A percentile compares a stretch with the other conserved stretches of the same genome.
Evolutionary conservation across 371 early-diverging fungal genomes (phyloP).

Genomic region (Mucor circinelloides): DNA sequence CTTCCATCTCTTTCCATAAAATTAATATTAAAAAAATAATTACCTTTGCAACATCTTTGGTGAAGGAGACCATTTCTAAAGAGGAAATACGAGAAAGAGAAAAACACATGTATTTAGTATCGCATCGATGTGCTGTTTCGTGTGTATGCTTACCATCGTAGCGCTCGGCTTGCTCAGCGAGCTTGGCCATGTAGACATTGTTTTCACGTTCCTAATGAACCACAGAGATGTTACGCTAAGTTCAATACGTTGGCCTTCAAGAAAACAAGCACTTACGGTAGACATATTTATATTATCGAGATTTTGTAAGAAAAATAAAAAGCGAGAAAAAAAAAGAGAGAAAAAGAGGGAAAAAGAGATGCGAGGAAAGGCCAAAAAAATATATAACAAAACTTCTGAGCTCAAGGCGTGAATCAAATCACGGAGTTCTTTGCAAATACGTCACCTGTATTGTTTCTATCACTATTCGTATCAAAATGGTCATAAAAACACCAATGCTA

Average conservation of each 20-base stretch:
- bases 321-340: not conserved
- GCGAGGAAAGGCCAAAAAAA: slow-evolving; percentile 31
- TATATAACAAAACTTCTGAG: slow-evolving; percentile 68
- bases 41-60: slow-evolving; percentile 83
- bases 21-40: not conserved
- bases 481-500: not conserved
- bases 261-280: slow-evolving; percentile 12
- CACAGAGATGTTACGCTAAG: not conserved
- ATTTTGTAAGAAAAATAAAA: not conserved
- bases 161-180: slow-evolving; percentile 99
- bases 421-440: not conserved
- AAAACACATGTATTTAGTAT: not conserved
- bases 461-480: not conserved
- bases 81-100: not conserved
- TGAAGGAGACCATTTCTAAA: slow-evolving; percentile 93
- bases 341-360: slow-evolving; percentile 2
- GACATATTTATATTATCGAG: slow-evolving; percentile 10
- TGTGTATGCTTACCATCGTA: slow-evolving; percentile 71
- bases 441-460: not conserved
- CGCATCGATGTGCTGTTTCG: not conserved
- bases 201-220: slow-evolving; percentile 49
- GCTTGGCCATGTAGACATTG: slow-evolving; percentile 92
- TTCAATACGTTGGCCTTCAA: not conserved
- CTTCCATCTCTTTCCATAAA: slow-evolving; percentile 2
- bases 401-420: slow-evolving; percentile 3